Evolutionary conservation across 75 land plant genomes (phyloP).

Genomic region (Sequoia sempervirens): DNA sequence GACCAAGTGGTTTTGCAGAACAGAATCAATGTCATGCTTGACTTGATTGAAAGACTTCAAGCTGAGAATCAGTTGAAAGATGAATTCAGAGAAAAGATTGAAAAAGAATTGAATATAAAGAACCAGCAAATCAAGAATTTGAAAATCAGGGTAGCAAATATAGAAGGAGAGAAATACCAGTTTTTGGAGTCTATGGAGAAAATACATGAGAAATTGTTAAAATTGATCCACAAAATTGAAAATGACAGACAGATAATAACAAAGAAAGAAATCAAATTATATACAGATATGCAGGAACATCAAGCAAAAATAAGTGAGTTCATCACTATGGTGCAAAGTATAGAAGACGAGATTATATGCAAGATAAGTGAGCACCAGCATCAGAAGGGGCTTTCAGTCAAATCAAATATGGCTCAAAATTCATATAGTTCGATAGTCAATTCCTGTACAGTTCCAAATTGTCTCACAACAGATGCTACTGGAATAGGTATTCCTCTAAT

Average conservation of each 20-base stretch:
- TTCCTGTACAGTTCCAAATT: conserved; percentile 3
- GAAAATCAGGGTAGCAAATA: conserved; percentile 7
- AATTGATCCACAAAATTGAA: conserved; percentile 10
- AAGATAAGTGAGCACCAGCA: conserved; percentile 6
- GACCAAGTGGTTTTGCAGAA: conserved; percentile 28
- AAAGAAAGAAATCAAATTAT: conserved; percentile 2
- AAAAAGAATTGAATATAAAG: conserved; percentile 18
- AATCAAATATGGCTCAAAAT: not conserved
- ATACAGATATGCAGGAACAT: conserved; percentile 6
- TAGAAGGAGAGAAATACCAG: conserved; percentile 17
- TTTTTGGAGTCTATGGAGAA: conserved; percentile 5
- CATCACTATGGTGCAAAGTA: not conserved
- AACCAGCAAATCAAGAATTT: conserved; percentile 20
- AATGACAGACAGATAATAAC: conserved; percentile 2
- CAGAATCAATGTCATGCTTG: conserved; percentile 27
- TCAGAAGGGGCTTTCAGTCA: not conserved
- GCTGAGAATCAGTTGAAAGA: conserved; percentile 25
- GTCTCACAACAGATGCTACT: not conserved
- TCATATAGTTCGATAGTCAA: not conserved
- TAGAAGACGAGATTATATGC: conserved; percentile 4
- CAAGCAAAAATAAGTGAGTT: conserved; percentile 3
- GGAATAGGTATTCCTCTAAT: not conserved
- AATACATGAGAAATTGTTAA: conserved; percentile 4
- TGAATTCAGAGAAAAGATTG: conserved; percentile 18
- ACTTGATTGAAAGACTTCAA: conserved; percentile 24